phyloP scores from a whole-genome alignment of 2,329 filamentous ascomycete species.

The Leptographium flavum region DNA sequence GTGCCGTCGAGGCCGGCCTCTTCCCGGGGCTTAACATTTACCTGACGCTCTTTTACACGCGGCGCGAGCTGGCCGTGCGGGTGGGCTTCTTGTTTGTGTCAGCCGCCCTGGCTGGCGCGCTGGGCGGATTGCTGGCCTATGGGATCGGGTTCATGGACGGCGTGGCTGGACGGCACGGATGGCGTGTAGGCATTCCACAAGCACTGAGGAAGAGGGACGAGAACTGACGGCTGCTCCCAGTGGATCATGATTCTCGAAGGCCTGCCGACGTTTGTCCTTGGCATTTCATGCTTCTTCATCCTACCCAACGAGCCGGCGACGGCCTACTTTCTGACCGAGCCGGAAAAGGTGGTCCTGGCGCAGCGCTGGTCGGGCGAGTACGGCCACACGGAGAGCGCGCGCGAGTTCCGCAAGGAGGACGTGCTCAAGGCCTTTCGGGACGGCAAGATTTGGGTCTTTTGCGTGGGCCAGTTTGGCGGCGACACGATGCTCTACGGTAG shows the following conservation, averaged over 20 bases:
- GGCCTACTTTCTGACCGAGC: conserved; percentile 43
- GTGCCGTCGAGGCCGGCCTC: conserved; percentile 53
- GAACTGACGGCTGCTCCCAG: neutral
- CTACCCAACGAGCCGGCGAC: conserved; percentile 47
- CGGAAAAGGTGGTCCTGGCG: conserved; percentile 41
- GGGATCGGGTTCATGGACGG: conserved; percentile 63
- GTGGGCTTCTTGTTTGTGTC: conserved; percentile 61
- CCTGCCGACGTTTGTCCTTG: conserved; percentile 34
- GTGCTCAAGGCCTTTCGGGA: conserved; percentile 54
- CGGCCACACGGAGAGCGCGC: conserved; percentile 30
- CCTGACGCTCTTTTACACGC: conserved; percentile 64
- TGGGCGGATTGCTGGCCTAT: conserved; percentile 59
- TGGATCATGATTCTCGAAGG: conserved; percentile 45
- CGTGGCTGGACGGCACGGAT: conserved; percentile 46
- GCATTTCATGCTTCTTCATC: conserved; percentile 38
- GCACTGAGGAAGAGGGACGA: neutral
- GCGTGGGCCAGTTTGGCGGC: conserved; percentile 53
- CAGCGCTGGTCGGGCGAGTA: conserved; percentile 24
- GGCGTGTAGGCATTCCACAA: conserved; percentile 32
- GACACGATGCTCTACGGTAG: conserved; percentile 60
- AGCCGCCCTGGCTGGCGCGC: conserved; percentile 56
- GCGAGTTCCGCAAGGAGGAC: conserved; percentile 40
- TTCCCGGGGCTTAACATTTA: conserved; percentile 58
- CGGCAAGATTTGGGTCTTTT: conserved; percentile 64
- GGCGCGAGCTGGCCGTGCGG: conserved; percentile 55